Conservation (phyloP, 805 yeast species). For the Hanseniaspora clermontiae region DNA sequence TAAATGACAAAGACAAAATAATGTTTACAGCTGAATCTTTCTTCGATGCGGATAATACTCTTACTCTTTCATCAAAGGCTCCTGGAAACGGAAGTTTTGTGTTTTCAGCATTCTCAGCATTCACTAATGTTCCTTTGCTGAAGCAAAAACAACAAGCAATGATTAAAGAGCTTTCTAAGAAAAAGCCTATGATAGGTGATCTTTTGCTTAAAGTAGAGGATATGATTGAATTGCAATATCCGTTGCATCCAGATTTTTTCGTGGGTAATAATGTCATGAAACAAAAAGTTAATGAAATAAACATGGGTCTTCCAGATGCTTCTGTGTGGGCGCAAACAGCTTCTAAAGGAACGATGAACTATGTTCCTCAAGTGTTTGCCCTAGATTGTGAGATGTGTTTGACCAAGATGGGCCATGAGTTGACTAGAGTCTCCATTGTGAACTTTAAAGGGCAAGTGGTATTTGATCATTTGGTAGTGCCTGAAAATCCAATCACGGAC, state of each 20-base stretch:
- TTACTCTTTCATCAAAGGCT: slow-evolving; percentile 33
- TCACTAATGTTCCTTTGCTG: slow-evolving; percentile 45
- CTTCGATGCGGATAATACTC: slow-evolving; percentile 11
- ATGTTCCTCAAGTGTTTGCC: slow-evolving; percentile 56
- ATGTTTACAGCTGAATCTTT: neutral
- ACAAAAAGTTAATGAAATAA: slow-evolving; percentile 15
- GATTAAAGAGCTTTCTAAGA: slow-evolving; percentile 22
- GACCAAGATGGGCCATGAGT: slow-evolving; percentile 46
- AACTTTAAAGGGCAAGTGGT: slow-evolving; percentile 49
- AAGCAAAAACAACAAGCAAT: slow-evolving; percentile 41
- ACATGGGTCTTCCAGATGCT: slow-evolving; percentile 11
- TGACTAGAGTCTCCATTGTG: slow-evolving; percentile 67
- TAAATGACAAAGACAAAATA: slow-evolving; percentile 5
- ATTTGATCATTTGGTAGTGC: slow-evolving; percentile 66
- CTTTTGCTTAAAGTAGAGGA: slow-evolving; percentile 40
- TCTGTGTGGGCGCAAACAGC: slow-evolving; percentile 14
- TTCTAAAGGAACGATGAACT: slow-evolving; percentile 32
- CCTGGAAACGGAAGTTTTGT: slow-evolving; percentile 57
- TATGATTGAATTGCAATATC: slow-evolving; percentile 41
- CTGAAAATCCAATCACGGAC: slow-evolving; percentile 59
- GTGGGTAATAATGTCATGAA: slow-evolving; percentile 15
- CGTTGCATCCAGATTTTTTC: slow-evolving; percentile 39
- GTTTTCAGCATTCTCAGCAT: slow-evolving; percentile 42
- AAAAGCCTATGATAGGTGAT: slow-evolving; percentile 37
- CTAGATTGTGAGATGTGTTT: slow-evolving; percentile 91